Conservation (phyloP, 495 filamentous ascomycete species). For the Astrothelium subdiscretum region DNA sequence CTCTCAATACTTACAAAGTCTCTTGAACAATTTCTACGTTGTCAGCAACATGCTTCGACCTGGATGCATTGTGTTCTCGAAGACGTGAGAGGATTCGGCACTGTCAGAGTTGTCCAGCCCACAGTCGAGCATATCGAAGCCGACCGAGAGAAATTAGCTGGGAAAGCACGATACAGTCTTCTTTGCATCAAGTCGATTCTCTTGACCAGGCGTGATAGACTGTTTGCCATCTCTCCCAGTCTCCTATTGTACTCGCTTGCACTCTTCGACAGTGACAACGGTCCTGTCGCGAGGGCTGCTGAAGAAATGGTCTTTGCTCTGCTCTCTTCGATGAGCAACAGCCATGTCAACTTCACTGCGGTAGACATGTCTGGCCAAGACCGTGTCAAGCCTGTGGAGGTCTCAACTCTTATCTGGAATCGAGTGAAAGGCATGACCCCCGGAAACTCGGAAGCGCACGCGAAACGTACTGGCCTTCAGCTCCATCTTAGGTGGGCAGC, state of each 20-base stretch:
- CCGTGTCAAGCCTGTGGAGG: not conserved
- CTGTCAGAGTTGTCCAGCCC: not conserved
- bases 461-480: conserved; percentile 2
- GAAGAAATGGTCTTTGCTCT: not conserved
- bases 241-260: not conserved
- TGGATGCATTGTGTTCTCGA: not conserved
- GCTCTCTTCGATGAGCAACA: not conserved
- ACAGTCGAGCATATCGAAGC: not conserved
- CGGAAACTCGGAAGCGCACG: not conserved
- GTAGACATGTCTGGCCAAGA: not conserved
- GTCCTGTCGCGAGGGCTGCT: not conserved
- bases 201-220: not conserved
- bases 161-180: not conserved
- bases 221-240: not conserved
- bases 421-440: not conserved
- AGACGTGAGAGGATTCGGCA: not conserved
- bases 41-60: not conserved
- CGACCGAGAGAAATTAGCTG: not conserved
- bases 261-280: not conserved
- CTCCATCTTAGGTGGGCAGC: conserved; percentile 18
- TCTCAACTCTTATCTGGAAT: not conserved
- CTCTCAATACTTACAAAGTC: not conserved
- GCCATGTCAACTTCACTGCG: not conserved
- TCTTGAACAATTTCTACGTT: not conserved
- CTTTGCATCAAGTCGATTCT: not conserved